A percentile compares a stretch with the other conserved stretches of the same genome.
phyloP scores from a whole-genome alignment of 371 early-diverging fungal species.

The Saksenaea oblongispora region DNA sequence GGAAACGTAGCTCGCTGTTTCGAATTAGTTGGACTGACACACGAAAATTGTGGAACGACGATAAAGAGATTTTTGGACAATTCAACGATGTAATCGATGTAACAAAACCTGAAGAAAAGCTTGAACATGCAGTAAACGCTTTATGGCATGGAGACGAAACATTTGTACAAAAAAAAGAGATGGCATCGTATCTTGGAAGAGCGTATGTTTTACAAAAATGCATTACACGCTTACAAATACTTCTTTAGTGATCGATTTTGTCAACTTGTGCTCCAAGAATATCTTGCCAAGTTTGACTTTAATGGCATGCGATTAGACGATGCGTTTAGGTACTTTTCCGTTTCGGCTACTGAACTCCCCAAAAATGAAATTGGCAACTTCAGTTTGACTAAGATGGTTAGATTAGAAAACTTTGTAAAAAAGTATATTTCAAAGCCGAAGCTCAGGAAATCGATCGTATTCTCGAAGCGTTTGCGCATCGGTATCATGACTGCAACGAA shows the following conservation, averaged over 20 bases:
- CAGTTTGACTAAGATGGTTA: slow-evolving; percentile 31
- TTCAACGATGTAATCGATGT: slow-evolving; percentile 12
- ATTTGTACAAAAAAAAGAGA: slow-evolving; percentile 16
- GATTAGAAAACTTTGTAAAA: slow-evolving; percentile 72
- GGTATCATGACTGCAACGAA: slow-evolving; percentile 77
- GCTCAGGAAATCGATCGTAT: slow-evolving; percentile 88
- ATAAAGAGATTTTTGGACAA: slow-evolving; percentile 19
- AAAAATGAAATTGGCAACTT: slow-evolving; percentile 47
- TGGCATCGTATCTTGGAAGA: slow-evolving; percentile 38
- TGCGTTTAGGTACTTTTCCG: slow-evolving; percentile 59
- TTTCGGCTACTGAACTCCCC: slow-evolving; percentile 33
- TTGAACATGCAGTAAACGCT: slow-evolving; percentile 11
- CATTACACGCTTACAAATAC: not conserved
- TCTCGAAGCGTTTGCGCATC: slow-evolving; percentile 70
- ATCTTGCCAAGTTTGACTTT: slow-evolving; percentile 79
- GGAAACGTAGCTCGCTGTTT: slow-evolving; percentile 32
- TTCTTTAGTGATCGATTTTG: slow-evolving; percentile 41
- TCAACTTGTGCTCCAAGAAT: slow-evolving; percentile 36
- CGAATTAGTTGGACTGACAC: slow-evolving; percentile 17
- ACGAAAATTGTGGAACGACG: slow-evolving; percentile 9
- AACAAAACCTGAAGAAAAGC: slow-evolving; percentile 2
- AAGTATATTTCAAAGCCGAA: slow-evolving; percentile 84
- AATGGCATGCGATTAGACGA: slow-evolving; percentile 62
- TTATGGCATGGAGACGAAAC: slow-evolving; percentile 34
- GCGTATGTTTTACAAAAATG: slow-evolving; percentile 13